Conservation (phyloP, 2,329 filamentous ascomycete species). For the Cryphonectria japonica region DNA sequence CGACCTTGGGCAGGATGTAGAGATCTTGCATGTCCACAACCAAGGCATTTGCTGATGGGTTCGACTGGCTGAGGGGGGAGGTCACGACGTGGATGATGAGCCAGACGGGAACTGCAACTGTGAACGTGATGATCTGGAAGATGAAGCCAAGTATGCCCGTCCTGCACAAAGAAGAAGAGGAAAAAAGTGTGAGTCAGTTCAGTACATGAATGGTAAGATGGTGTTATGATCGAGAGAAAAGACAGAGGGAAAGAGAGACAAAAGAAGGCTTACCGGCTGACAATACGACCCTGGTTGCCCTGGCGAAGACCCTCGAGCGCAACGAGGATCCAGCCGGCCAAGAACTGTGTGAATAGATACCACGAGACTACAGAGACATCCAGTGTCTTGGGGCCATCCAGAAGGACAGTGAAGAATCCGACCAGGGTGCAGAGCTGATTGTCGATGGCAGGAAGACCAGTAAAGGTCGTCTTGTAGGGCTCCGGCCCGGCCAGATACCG, state of each 20-base stretch:
- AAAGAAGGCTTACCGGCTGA: slow-evolving; percentile 30
- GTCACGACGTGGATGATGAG: slow-evolving; percentile 31
- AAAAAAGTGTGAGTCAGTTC: not conserved
- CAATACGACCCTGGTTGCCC: slow-evolving; percentile 28
- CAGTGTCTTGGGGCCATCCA: slow-evolving; percentile 29
- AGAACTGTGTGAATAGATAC: slow-evolving; percentile 30
- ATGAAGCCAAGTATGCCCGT: slow-evolving; percentile 30
- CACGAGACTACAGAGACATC: slow-evolving; percentile 24
- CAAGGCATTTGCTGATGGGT: not conserved
- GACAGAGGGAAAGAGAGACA: not conserved
- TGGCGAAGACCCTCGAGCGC: slow-evolving; percentile 30
- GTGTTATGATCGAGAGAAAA: too few relatives aligned
- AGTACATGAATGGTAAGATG: too few relatives aligned
- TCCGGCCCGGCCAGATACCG: slow-evolving; percentile 23
- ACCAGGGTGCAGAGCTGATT: slow-evolving; percentile 18
- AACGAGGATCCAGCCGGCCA: slow-evolving; percentile 30
- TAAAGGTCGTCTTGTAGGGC: slow-evolving; percentile 27
- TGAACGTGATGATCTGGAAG: slow-evolving; percentile 30
- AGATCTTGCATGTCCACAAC: slow-evolving; percentile 12
- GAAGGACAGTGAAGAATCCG: slow-evolving; percentile 26
- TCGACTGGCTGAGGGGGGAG: slow-evolving; percentile 23
- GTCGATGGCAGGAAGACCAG: slow-evolving; percentile 27
- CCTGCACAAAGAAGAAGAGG: slow-evolving; percentile 19
- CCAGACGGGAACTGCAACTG: slow-evolving; percentile 31
- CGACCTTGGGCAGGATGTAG: slow-evolving; percentile 43